These are phyloP conservation scores for Clavispora asparagi DNA, from an alignment of 805 yeast genomes.

Conservation along the genomic window DNA sequence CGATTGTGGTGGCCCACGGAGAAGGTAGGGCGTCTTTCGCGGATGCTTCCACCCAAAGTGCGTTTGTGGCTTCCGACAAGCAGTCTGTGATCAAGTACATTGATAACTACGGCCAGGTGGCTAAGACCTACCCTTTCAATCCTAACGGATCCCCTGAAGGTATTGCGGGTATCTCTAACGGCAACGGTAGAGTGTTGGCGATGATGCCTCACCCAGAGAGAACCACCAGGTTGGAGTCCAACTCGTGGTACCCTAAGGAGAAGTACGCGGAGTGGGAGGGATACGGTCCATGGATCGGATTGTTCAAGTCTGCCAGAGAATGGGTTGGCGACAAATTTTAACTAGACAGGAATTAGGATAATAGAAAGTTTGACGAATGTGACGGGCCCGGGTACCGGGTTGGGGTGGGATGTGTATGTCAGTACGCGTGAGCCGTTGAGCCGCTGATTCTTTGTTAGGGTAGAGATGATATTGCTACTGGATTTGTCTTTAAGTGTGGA, in stretches of 20 bases:
- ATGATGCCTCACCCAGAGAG: slow-evolving; percentile 99
- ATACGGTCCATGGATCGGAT: slow-evolving; percentile 91
- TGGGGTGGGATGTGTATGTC: too few species aligned
- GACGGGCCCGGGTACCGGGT: neutral
- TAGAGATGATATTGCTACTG: too few species aligned
- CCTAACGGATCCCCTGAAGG: slow-evolving; percentile 96
- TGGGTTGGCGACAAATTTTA: slow-evolving; percentile 64
- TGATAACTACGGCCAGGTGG: slow-evolving; percentile 83
- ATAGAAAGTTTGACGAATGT: neutral
- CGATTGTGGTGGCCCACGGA: slow-evolving; percentile 98
- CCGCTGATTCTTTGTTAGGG: too few species aligned
- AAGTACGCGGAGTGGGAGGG: slow-evolving; percentile 65
- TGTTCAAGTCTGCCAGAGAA: slow-evolving; percentile 87
- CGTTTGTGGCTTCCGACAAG: slow-evolving; percentile 44
- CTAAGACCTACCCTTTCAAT: slow-evolving; percentile 85
- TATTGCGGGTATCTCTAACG: slow-evolving; percentile 85
- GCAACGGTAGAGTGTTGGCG: slow-evolving; percentile 92
- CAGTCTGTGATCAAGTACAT: slow-evolving; percentile 73
- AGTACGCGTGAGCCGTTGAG: too few species aligned
- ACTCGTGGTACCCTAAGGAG: slow-evolving; percentile 79
- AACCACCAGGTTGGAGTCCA: slow-evolving; percentile 78
- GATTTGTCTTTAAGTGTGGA: too few species aligned
- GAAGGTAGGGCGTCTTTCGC: slow-evolving; percentile 88
- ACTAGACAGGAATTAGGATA: neutral
- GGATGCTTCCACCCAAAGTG: slow-evolving; percentile 33